phyloP scores from a whole-genome alignment of 2,329 filamentous ascomycete species.

The Chalaropsis thielavioides region DNA sequence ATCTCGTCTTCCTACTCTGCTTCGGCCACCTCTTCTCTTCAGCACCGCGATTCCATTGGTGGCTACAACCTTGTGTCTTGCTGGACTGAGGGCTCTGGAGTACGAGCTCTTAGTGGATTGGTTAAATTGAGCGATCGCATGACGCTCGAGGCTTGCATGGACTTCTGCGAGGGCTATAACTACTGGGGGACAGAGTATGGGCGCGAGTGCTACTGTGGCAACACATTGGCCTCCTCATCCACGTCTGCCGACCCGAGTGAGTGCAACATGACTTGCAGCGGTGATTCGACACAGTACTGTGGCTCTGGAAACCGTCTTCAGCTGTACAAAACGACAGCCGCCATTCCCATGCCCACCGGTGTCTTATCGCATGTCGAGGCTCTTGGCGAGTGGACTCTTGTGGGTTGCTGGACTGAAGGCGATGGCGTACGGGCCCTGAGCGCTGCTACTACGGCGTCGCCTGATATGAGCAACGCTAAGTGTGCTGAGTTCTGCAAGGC shows the following conservation, averaged over 20 bases:
- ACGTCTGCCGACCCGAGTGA: slow-evolving; percentile 23
- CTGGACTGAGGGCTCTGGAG: slow-evolving; percentile 32
- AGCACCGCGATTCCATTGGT: slow-evolving; percentile 29
- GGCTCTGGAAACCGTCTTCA: slow-evolving; percentile 31
- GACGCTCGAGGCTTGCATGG: slow-evolving; percentile 35
- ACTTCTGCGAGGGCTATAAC: slow-evolving; percentile 32
- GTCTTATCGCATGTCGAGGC: slow-evolving; percentile 24
- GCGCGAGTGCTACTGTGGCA: slow-evolving; percentile 39
- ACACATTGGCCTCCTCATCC: slow-evolving; percentile 25
- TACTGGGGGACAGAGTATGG: slow-evolving; percentile 40
- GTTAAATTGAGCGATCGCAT: slow-evolving; percentile 33
- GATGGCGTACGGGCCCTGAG: slow-evolving; percentile 24
- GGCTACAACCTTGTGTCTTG: slow-evolving; percentile 34
- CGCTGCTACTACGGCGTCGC: slow-evolving; percentile 23
- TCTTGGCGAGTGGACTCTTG: slow-evolving; percentile 26
- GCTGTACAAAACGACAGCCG: slow-evolving; percentile 29
- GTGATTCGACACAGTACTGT: slow-evolving; percentile 30
- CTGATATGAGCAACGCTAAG: slow-evolving; percentile 27
- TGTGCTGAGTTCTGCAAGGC: slow-evolving; percentile 29
- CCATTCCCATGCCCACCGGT: slow-evolving; percentile 23
- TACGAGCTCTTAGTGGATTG: slow-evolving; percentile 31
- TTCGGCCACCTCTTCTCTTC: slow-evolving; percentile 19
- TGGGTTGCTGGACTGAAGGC: slow-evolving; percentile 31
- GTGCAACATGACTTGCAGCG: slow-evolving; percentile 30
- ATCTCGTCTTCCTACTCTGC: slow-evolving; percentile 20